These are phyloP conservation scores for Harringtonia aguacate DNA, from an alignment of 2,329 filamentous ascomycete species.

Conservation along the genomic window DNA sequence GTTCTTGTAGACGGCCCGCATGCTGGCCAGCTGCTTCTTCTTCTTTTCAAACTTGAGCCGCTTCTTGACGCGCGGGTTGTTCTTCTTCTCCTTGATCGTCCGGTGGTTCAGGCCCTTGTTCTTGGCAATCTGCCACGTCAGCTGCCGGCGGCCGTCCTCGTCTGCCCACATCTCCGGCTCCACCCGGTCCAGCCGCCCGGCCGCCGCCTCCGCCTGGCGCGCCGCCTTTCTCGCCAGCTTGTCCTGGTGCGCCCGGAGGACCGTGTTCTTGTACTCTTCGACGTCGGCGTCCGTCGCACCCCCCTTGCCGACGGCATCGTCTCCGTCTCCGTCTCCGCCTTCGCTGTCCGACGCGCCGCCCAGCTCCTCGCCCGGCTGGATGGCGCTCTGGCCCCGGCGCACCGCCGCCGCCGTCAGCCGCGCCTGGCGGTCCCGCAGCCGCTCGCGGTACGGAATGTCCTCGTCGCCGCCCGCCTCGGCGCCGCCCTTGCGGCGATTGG, in stretches of 20 bases:
- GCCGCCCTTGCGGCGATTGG: constrained; percentile 70
- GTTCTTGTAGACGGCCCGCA: constrained; percentile 77
- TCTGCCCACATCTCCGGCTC: constrained; percentile 60
- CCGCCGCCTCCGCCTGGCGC: constrained; percentile 44
- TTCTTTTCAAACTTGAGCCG: constrained; percentile 91
- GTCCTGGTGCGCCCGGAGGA: constrained; percentile 22
- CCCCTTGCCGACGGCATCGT: constrained; percentile 34
- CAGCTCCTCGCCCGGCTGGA: constrained; percentile 54
- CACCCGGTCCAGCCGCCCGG: constrained; percentile 52
- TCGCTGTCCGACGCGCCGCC: constrained; percentile 55
- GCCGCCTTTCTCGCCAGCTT: constrained; percentile 64
- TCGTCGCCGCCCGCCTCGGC: constrained; percentile 67
- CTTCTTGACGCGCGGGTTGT: constrained; percentile 97
- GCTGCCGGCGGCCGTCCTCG: constrained; percentile 80
- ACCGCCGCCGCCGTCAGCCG: constrained; percentile 84
- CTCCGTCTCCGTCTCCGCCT: constrained; percentile 54
- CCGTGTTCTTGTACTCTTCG: constrained; percentile 29
- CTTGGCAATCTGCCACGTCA: constrained; percentile 90
- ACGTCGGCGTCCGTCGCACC: constrained; percentile 80
- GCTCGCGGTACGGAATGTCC: constrained; percentile 81
- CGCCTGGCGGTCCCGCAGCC: constrained; percentile 73
- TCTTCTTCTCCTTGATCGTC: constrained; percentile 67
- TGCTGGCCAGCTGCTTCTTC: constrained; percentile 90
- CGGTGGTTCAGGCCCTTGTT: constrained; percentile 84
- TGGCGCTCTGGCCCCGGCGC: constrained; percentile 60